phyloP scores from a whole-genome alignment of 2,329 filamentous ascomycete genomes.

The Elsinoe ampelina region DNA sequence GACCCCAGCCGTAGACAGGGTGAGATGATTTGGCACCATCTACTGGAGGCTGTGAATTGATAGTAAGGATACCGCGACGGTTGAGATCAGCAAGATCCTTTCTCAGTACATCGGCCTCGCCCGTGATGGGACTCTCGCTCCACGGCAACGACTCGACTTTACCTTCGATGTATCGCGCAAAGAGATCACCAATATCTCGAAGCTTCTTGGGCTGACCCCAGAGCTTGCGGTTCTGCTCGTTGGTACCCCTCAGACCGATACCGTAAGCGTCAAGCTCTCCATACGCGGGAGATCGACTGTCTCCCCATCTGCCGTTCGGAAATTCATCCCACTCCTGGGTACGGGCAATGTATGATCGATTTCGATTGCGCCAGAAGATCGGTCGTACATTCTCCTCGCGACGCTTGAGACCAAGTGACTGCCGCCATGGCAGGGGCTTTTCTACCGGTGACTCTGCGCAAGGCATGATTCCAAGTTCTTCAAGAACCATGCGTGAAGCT shows the following conservation, averaged over 20 bases:
- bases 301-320: constrained; percentile 96
- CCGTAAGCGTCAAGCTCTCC: constrained; percentile 92
- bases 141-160: constrained; percentile 78
- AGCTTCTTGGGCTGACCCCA: constrained; percentile 81
- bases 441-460: constrained; percentile 68
- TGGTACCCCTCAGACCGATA: constrained; percentile 85
- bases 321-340: constrained; percentile 99
- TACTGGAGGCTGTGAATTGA: constrained; percentile 95
- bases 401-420: constrained; percentile 80
- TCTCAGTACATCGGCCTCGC: constrained; percentile 71
- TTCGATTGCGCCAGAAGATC: constrained; percentile 97
- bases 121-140: constrained; percentile 82
- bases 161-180: constrained; percentile 75
- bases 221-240: constrained; percentile 88
- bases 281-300: constrained; percentile 90
- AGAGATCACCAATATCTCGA: constrained; percentile 71
- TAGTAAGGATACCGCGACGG: constrained; percentile 75
- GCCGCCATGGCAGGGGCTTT: constrained; percentile 91
- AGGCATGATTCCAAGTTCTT: constrained; percentile 76
- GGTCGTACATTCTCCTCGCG: constrained; percentile 92
- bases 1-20: constrained; percentile 86
- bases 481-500: constrained; percentile 85
- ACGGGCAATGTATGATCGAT: constrained; percentile 87
- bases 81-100: constrained; percentile 73
- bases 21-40: constrained; percentile 83